Base-by-base conservation (phyloP, 805 yeast genomes). In the Lipomyces orientalis region DNA sequence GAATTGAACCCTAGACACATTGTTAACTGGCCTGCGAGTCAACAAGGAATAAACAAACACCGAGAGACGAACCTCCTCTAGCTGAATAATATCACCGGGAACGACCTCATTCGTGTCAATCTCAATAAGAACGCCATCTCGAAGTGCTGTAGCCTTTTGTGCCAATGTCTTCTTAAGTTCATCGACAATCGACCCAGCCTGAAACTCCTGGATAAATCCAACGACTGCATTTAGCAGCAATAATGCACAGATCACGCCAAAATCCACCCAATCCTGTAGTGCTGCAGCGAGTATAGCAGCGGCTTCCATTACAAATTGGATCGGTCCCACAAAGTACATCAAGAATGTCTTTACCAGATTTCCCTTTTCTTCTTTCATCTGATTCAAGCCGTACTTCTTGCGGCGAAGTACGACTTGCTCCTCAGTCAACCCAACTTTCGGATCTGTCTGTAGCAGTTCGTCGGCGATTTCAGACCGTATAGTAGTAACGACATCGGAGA, bases 251-350 rank as follows among this genome's bases (percentile, higher is more conserved):
- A 93, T 93, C 79, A 93, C 97, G 87, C 97, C 97, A 85, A 92
- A 92, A 86, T 93, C 97, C 77, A 93, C 97, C 97, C 97, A 93
- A 85, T 93, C 97, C 84, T 90, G 91, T 76, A 91, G 85, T 88
- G 97, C 97, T 73, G 96, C 97, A 78, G 97, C 97, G 81, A 91
- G 84, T 73, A 91, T 85, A 76, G 97, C 97, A 77, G 97, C 97
- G 77, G 93, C 95, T 68, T 91, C 97, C 97, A 91, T 91, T 78
- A 91, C 97, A 88, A 91, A 91, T 84, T 91, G 97, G 79, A 91
- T 90, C 74, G 97, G 97, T 83, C 97, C 97, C 73, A 91, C 89
- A 81, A 91, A 91, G 86, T 90, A 91, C 89, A 86, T 85, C 76
- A 88, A 77, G 80, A 91, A 90, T 85, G 91, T 91, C 73, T 90